Evolutionary conservation across 257 asterid species (phyloP), one percentile per base, ranked within the genome.

Genomic region (Nicotiana paniculata): DNA sequence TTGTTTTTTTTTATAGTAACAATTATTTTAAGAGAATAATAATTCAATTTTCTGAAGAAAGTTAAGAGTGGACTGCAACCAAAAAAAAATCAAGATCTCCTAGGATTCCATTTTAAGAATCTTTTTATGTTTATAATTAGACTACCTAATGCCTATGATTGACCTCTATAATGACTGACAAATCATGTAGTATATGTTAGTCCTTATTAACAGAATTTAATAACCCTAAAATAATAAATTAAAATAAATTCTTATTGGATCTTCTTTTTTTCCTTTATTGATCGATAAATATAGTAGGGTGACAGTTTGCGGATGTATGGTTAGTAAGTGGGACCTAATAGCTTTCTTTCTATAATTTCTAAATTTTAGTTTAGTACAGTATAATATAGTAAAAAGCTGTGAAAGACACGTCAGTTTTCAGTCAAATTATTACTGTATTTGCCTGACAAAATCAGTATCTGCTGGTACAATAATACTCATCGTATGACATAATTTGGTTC

Each of bases 141-240:
- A 51, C 28, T 75, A 63, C 26, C 5, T 75, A 79, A 85, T 77
- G 67, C 84, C 83, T 79, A 85, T 88, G 87, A 88, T 85, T 83
- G 84, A 83, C 68, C 84, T 81, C 80, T 80, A 84, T 83, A 18
- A 82, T 86, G 83, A 74, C 89, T 84, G 77, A 77, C 81, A 51
- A 57, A 17, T 76, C 83, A 86, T 83, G 30, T 7, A 17, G 26
- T 84, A 59, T 21, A 69, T 58, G 59, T 57, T 77, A 43, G 58
- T 83, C 33, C 62, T 53, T 62, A 76, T 48, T 74, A 65, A 48
- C 48, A 78, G 35, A 43, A 51, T 7, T 15, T 26, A 75, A 8
- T 75, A 58, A 51, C 53, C 7, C 53, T 33, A 74, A 21, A 53
- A 62, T 12, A 51, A 35, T 62, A 35, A 68, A 57, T 57, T 17